These are phyloP conservation scores for Thymus quinquecostatus DNA, from an alignment of 257 asterid genomes.

Conservation along the genomic window DNA sequence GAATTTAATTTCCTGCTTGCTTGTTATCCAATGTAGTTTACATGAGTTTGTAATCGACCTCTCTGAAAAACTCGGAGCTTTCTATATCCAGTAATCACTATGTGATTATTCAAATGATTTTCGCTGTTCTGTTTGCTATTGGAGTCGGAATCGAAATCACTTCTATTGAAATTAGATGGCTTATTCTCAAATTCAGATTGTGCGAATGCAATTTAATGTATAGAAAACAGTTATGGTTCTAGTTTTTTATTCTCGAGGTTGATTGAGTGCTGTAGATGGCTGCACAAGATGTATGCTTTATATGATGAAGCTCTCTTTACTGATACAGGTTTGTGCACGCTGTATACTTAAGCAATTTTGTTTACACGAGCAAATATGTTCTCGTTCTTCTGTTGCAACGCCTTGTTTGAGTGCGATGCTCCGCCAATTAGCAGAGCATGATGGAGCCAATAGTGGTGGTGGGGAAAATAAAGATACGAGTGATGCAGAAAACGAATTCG, in stretches of 20 bases:
- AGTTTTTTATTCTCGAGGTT: background rate
- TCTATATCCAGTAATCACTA: background rate
- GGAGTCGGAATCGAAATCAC: background rate
- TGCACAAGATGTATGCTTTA: background rate
- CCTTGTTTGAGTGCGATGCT: constrained; percentile 42
- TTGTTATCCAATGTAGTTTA: constrained; percentile 7
- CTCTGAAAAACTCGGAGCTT: constrained; percentile 7
- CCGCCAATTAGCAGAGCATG: constrained; percentile 42
- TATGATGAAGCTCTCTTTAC: constrained; percentile 19
- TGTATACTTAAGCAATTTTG: constrained; percentile 68
- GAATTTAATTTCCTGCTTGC: constrained; percentile 2
- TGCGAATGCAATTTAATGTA: constrained; percentile 1
- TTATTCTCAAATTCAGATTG: background rate
- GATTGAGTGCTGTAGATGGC: background rate
- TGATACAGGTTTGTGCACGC: constrained; percentile 62
- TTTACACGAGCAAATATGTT: constrained; percentile 44
- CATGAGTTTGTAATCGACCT: background rate
- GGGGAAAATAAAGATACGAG: constrained; percentile 31
- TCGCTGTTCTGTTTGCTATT: background rate
- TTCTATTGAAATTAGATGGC: background rate
- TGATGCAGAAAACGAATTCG: constrained; percentile 30
- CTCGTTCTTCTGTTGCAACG: constrained; percentile 50
- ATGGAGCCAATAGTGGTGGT: constrained; percentile 33
- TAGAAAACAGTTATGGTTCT: background rate
- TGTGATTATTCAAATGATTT: constrained; percentile 17